phyloP scores from a whole-genome alignment of 345 rosid species.

The Salix arbutifolia region DNA sequence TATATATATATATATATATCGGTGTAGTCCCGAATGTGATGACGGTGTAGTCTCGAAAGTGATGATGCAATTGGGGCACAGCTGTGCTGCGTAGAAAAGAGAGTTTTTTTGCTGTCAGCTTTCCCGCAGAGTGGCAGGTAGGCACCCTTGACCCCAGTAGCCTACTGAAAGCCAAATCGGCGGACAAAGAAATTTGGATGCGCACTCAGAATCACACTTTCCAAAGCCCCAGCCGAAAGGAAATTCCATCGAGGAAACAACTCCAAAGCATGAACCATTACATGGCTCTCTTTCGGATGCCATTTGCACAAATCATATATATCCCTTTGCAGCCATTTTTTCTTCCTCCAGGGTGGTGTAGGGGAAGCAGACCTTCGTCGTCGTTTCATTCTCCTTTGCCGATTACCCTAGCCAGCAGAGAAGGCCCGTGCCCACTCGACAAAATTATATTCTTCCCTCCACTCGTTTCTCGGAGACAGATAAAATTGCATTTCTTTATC shows the following conservation, averaged over 20 bases:
- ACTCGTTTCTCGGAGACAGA: not conserved
- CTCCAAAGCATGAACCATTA: not conserved
- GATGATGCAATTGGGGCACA: not conserved
- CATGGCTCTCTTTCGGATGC: not conserved
- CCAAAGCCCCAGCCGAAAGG: conserved; percentile 25
- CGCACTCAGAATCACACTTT: conserved; percentile 8
- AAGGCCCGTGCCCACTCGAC: not conserved
- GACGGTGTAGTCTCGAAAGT: not conserved
- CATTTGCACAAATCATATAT: not conserved
- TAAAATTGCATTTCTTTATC: no score
- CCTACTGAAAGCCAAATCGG: not conserved
- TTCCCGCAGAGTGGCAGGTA: no score
- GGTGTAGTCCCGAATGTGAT: no score
- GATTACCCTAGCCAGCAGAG: not conserved
- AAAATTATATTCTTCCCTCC: not conserved
- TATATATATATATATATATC: no score
- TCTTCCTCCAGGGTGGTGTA: no score
- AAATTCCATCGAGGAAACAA: not conserved
- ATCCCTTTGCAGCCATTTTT: no score
- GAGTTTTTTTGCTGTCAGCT: not conserved
- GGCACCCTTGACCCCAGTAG: not conserved
- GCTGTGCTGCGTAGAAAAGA: not conserved
- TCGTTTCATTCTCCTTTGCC: not conserved
- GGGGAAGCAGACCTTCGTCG: no score
- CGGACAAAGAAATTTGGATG: no score